Evolutionary conservation across 306 rosid species (phyloP).

Genomic region (Begonia peltatifolia): DNA sequence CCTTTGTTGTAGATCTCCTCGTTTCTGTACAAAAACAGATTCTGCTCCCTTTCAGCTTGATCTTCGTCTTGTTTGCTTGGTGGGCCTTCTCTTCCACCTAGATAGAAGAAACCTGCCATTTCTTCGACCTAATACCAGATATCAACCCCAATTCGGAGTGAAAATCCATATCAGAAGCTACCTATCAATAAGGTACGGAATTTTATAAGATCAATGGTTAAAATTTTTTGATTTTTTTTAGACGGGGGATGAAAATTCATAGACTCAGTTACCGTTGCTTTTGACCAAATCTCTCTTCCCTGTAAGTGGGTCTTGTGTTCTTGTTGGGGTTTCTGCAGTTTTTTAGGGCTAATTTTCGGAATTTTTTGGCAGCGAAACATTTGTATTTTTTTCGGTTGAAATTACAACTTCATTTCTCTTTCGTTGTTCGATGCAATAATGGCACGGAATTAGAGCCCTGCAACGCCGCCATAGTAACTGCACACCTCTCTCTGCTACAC

Average conservation of each 20-base stretch:
- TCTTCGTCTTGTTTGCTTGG: constrained; percentile 13
- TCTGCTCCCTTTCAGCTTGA: constrained; percentile 1
- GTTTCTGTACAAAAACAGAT: constrained; percentile 36
- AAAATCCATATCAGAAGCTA: neutral
- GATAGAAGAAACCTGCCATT: constrained; percentile 4
- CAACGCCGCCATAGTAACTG: constrained; percentile 1
- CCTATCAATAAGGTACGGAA: neutral
- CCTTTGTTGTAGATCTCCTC: constrained; percentile 63
- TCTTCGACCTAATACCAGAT: neutral
- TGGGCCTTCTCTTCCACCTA: constrained; percentile 3
- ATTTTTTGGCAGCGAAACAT: neutral
- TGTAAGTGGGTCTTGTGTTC: neutral
- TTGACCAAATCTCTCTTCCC: no score
- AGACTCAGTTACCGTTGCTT: no score
- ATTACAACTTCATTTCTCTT: neutral
- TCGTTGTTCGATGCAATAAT: constrained; percentile 1
- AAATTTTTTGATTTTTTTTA: neutral
- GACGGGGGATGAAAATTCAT: no score
- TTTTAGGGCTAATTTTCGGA: constrained; percentile 2
- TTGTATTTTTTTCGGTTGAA: no score
- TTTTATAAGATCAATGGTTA: neutral
- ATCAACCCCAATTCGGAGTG: neutral
- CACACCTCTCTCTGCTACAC: neutral
- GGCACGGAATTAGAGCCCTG: constrained; percentile 1
- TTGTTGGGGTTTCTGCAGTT: neutral